Percentiles rank a stretch among this genome's conserved stretches.
These are phyloP conservation scores for Bipolaris zeicola DNA, from an alignment of 2,329 filamentous ascomycete genomes.

Conservation along the genomic window DNA sequence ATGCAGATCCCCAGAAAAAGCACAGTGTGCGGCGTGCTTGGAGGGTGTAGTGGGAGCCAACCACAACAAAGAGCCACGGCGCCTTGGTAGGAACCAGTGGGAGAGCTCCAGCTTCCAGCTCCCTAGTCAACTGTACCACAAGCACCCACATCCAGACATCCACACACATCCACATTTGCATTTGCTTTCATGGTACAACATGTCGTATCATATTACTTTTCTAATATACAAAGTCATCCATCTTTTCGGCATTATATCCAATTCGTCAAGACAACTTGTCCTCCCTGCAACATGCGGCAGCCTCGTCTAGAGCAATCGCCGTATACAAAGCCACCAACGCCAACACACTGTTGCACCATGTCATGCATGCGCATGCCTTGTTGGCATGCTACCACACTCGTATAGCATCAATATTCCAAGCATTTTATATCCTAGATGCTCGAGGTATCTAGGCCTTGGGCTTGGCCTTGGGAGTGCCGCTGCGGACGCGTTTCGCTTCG, in stretches of 20 bases:
- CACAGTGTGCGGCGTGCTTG: neutral
- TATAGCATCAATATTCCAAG: neutral
- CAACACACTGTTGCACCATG: neutral
- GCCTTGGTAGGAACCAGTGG: neutral
- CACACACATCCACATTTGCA: neutral
- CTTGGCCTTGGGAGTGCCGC: slow-evolving; percentile 50
- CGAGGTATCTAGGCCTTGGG: slow-evolving; percentile 32
- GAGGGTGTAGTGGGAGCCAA: slow-evolving; percentile 9
- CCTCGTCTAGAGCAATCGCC: neutral
- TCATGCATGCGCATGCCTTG: neutral
- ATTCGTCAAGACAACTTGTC: slow-evolving; percentile 9
- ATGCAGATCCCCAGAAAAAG: neutral
- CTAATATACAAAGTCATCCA: slow-evolving; percentile 27
- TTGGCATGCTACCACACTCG: neutral
- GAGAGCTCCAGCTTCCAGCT: neutral
- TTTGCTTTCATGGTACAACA: neutral
- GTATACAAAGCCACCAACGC: neutral
- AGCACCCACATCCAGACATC: neutral
- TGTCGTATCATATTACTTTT: slow-evolving; percentile 13
- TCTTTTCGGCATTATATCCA: slow-evolving; percentile 21
- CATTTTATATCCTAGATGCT: neutral
- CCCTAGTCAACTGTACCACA: neutral
- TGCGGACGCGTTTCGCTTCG: slow-evolving; percentile 66
- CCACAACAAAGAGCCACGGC: neutral
- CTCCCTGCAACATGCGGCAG: neutral